Evolutionary conservation across 106 monocot species (phyloP), one percentile per base, ranked within the genome.

Genomic region (Cymbidium sinense): DNA sequence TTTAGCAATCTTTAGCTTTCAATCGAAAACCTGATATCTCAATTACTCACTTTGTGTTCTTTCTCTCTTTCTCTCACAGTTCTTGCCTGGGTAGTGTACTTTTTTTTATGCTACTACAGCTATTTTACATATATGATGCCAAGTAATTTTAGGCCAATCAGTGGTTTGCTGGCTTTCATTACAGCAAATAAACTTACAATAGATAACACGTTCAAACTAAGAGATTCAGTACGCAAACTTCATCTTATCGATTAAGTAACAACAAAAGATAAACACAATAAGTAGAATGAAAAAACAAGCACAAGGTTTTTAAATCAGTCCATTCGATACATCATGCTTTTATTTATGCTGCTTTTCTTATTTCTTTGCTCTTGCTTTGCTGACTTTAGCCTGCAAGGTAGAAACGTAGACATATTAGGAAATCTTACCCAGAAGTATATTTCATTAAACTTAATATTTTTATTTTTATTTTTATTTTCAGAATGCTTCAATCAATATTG

Each of bases 341-440:
- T n/a, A n/a, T n/a, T n/a, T n/a, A n/a, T n/a, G n/a, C n/a, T n/a
- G n/a, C n/a, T 70, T 33, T 25, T 70, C 34, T 34, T 70, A 70
- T 33, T 64, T 64, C 11, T 70, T 70, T 20, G 70, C 70, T 35
- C 13, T 34, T 35, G 70, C 17, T 70, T 70, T 70, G 35, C 70
- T 70, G 70, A 70, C 70, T 70, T 70, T 70, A 35, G 34, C 70
- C 70, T 70, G 70, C 70, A 35, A 31, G 18, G 35, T 70, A 18
- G 64, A 35, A 34, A 34, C 10, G 19, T 34, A 70, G 5, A 41
- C 41, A 41, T 9, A 6, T 41, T 41, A 41, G 9, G 41, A 41
- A 41, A 41, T 41, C 41, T 41, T 41, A 7, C 8, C 9, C 41
- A 41, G 41, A 41, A 41, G 41, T 41, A 7, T 41, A 6, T 41